Conservation (phyloP, 148 eudicot genomes). For the Vaccinium macrocarpon region DNA sequence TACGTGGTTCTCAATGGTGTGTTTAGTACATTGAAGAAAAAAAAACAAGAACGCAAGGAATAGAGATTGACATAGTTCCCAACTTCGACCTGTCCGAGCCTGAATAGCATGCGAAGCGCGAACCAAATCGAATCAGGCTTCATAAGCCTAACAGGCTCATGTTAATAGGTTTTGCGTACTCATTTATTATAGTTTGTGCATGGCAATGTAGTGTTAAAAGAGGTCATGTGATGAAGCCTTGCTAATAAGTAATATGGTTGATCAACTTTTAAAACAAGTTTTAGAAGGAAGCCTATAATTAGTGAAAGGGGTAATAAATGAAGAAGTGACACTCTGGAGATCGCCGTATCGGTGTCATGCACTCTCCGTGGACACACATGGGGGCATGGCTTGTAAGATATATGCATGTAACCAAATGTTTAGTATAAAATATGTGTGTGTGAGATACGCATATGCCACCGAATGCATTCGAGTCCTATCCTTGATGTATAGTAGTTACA, state of each 20-base stretch:
- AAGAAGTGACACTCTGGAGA: not conserved
- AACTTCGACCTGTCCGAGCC: too few relatives aligned
- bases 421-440: not conserved
- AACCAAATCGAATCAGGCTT: too few relatives aligned
- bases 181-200: not conserved
- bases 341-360: not conserved
- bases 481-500: not conserved
- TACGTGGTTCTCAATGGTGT: not conserved
- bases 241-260: not conserved
- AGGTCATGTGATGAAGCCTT: not conserved
- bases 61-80: too few relatives aligned
- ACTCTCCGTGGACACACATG: too few relatives aligned
- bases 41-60: too few relatives aligned
- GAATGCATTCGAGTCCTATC: not conserved
- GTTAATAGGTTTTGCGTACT: not conserved
- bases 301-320: not conserved
- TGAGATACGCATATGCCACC: not conserved
- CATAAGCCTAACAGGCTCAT: not conserved
- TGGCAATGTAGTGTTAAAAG: not conserved
- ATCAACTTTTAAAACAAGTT: not conserved
- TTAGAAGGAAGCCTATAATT: not conserved
- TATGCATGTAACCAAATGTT: too few relatives aligned
- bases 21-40: too few relatives aligned
- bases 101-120: too few relatives aligned
- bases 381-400: too few relatives aligned